phyloP scores from a whole-genome alignment of 345 rosid species.

The Cardamine chenopodiifolia region DNA sequence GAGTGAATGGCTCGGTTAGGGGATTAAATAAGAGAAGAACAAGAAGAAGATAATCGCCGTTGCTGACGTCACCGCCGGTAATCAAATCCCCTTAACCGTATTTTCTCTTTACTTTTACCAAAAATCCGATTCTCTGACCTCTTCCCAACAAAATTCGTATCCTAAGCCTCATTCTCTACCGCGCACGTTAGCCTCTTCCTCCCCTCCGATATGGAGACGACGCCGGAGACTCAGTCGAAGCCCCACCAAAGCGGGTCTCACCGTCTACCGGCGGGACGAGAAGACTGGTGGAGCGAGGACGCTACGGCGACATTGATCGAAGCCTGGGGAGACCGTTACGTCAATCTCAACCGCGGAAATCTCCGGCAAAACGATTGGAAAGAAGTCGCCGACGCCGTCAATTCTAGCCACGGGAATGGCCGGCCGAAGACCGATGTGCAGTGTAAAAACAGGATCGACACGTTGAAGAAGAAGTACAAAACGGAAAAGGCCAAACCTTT shows the following conservation, averaged over 20 bases:
- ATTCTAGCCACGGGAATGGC: conserved; percentile 51
- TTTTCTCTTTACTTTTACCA: conserved; percentile 5
- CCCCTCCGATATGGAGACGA: conserved; percentile 33
- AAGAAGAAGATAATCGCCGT: conserved; percentile 30
- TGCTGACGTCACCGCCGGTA: conserved; percentile 69
- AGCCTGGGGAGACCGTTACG: conserved; percentile 85
- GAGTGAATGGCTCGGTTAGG: conserved; percentile 20
- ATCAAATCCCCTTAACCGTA: conserved; percentile 22
- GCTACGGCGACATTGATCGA: conserved; percentile 75
- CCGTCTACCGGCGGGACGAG: conserved; percentile 55
- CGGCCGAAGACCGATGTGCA: conserved; percentile 66
- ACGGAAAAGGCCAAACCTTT: conserved; percentile 50
- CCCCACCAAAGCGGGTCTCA: conserved; percentile 38
- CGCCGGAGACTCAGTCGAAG: conserved; percentile 35
- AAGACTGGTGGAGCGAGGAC: conserved; percentile 93
- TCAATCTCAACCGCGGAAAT: conserved; percentile 74
- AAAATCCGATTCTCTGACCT: conserved; percentile 18
- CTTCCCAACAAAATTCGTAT: conserved; percentile 29
- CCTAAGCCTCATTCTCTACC: conserved; percentile 22
- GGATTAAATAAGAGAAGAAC: not conserved
- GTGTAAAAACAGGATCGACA: conserved; percentile 76
- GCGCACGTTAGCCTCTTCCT: conserved; percentile 38
- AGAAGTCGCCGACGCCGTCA: conserved; percentile 77
- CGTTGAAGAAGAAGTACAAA: conserved; percentile 70
- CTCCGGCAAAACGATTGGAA: conserved; percentile 87